Evolutionary conservation across 495 filamentous ascomycete genomes (phyloP).

Genomic region (Tuber calosporum): DNA sequence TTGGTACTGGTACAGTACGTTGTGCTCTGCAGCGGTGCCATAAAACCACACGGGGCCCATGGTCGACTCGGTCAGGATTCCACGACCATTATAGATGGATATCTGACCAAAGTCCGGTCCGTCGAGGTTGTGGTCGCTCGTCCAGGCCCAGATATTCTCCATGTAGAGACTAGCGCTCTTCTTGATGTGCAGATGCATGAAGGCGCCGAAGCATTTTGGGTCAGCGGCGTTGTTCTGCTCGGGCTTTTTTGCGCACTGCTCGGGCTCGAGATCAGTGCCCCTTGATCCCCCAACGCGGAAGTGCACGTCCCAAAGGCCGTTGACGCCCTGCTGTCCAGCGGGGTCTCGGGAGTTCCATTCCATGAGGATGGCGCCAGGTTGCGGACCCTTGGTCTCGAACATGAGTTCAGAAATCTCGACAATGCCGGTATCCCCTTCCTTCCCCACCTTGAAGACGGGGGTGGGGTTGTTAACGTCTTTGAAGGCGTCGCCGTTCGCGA

Average conservation of each 20-base stretch:
- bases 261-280: slow-evolving; percentile 70
- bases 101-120: slow-evolving; percentile 68
- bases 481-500: slow-evolving; percentile 70
- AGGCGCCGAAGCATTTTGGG: slow-evolving; percentile 61
- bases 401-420: slow-evolving; percentile 82
- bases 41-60: slow-evolving; percentile 58
- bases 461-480: slow-evolving; percentile 61
- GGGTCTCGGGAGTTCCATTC: slow-evolving; percentile 74
- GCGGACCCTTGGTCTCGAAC: slow-evolving; percentile 67
- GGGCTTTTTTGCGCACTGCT: slow-evolving; percentile 67
- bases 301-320: slow-evolving; percentile 87
- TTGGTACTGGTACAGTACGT: slow-evolving; percentile 84
- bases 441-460: slow-evolving; percentile 69
- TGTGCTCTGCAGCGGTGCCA: slow-evolving; percentile 80
- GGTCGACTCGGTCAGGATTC: slow-evolving; percentile 63
- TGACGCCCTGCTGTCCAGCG: slow-evolving; percentile 57
- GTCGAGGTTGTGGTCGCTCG: slow-evolving; percentile 88
- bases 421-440: slow-evolving; percentile 65
- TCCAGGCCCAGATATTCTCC: slow-evolving; percentile 95
- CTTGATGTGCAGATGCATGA: slow-evolving; percentile 76
- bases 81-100: slow-evolving; percentile 86
- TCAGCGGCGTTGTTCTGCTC: slow-evolving; percentile 49
- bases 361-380: slow-evolving; percentile 80
- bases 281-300: slow-evolving; percentile 75
- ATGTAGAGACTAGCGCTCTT: slow-evolving; percentile 64